A percentile compares a stretch with the other conserved stretches of the same genome.
Evolutionary conservation across 2,329 filamentous ascomycete genomes (phyloP).

Genomic region (Zarea fungicola): DNA sequence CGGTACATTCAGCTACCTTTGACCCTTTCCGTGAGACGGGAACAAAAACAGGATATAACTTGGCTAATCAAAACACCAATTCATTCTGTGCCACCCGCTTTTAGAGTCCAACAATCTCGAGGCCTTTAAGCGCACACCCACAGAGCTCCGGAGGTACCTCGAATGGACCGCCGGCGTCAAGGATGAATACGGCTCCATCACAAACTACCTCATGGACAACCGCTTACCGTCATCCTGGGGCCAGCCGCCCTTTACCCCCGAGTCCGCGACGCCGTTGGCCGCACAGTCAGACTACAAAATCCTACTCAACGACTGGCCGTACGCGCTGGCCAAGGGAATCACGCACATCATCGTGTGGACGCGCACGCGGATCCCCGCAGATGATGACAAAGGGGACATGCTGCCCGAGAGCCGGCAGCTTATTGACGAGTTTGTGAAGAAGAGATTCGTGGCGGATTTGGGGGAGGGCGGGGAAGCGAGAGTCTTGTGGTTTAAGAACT

Average conservation of each 20-base stretch:
- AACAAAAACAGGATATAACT: too few relatives aligned
- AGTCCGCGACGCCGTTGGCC: conserved; percentile 46
- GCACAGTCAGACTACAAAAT: conserved; percentile 60
- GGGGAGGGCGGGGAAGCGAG: conserved; percentile 42
- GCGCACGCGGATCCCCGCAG: conserved; percentile 72
- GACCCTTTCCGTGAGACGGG: too few relatives aligned
- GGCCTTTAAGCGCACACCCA: conserved; percentile 72
- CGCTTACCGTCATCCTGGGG: conserved; percentile 66
- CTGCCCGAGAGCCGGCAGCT: conserved; percentile 58
- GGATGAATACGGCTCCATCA: conserved; percentile 70
- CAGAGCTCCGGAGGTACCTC: conserved; percentile 74
- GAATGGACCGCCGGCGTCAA: conserved; percentile 68
- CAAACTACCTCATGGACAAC: conserved; percentile 69
- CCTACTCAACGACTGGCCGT: conserved; percentile 90
- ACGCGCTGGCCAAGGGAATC: conserved; percentile 62
- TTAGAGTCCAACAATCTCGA: conserved; percentile 58
- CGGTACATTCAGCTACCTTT: too few relatives aligned
- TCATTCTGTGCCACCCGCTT: too few relatives aligned
- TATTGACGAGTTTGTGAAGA: conserved; percentile 65
- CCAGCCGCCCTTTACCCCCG: conserved; percentile 48
- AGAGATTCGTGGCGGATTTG: conserved; percentile 60
- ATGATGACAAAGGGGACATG: conserved; percentile 65
- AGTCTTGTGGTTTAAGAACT: conserved; percentile 91
- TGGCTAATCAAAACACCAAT: too few relatives aligned
- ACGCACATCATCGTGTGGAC: conserved; percentile 91